Base-by-base conservation (phyloP, 352 stramenopile genomes). In the Pythium dissimile region DNA sequence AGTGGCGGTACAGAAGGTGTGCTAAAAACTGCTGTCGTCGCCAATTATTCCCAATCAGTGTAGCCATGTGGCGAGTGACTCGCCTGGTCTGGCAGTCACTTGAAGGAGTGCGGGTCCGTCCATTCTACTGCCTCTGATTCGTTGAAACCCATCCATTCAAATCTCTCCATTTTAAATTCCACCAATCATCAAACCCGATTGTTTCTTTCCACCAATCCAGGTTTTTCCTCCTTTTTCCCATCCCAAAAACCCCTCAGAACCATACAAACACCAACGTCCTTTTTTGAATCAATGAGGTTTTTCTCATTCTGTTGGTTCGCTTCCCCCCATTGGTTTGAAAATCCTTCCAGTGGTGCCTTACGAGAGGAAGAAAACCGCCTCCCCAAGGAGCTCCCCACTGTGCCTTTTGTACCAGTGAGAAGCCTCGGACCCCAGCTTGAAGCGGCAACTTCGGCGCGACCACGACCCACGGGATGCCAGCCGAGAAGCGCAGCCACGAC, bases 311-410 rank as follows among this genome's bases (percentile, higher is more conserved):
- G n/a, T n/a, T n/a, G n/a, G n/a, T 44, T 51, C 35, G 39, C 35
- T n/a, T n/a, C 20, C n/a, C 15, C 28, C 56, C 27, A 64, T 64
- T 64, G 56, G 56, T 82, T 83, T 84, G 72, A 81, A 75, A 87
- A 80, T 80, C 5, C 15, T 53, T 56, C 47, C 50, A 38, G 71
- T 59, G 62, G 63, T 58, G 71, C 53, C 28, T 70, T 69, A 79
- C 74, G 74, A 87, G 54, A 87, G 77, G 77, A 81, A 77, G 74
- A 87, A 87, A 87, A 75, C 64, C 64, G 62, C 56, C 64, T 52
- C 57, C 41, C 41, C 21, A 13, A 16, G 32, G 23, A 31, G 23
- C 32, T 45, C 11, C 12, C 5, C 55, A 56, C 27, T 47, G 43
- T 60, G 50, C 31, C 26, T 56, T 64, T 64, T 64, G 56, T 64